phyloP scores from a whole-genome alignment of 352 stramenopile species.

The Globisporangium middletonii region DNA sequence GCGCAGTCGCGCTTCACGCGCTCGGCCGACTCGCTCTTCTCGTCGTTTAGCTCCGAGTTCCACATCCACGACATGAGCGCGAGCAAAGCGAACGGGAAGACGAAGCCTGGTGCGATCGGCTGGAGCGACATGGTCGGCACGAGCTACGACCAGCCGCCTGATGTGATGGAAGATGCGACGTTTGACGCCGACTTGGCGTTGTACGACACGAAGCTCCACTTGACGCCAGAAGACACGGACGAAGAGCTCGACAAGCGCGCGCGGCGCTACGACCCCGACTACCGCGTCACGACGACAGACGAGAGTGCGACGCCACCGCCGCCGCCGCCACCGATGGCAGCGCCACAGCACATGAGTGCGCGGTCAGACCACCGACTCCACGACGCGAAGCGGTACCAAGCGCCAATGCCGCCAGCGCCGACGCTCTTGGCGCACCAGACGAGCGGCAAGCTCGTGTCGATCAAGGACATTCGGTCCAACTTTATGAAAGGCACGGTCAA shows the following conservation, averaged over 20 bases:
- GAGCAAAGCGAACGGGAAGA: background rate
- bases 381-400: slow-evolving; percentile 5
- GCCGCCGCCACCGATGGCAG: background rate
- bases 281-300: background rate
- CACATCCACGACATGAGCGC: slow-evolving; percentile 22
- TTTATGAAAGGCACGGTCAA: slow-evolving; percentile 13
- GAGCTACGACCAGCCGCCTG: slow-evolving; percentile 1
- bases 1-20: slow-evolving; percentile 49
- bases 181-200: slow-evolving; percentile 17
- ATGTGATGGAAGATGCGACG: slow-evolving; percentile 9
- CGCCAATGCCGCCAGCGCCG: background rate
- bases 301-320: background rate
- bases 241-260: slow-evolving; percentile 31
- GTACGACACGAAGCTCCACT: slow-evolving; percentile 24
- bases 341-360: background rate
- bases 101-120: background rate
- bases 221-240: slow-evolving; percentile 26
- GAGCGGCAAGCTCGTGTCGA: slow-evolving; percentile 32
- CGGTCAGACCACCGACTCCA: slow-evolving; percentile 9
- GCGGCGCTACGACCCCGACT: slow-evolving; percentile 28
- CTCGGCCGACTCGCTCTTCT: slow-evolving; percentile 30
- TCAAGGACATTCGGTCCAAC: slow-evolving; percentile 24
- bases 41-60: slow-evolving; percentile 15
- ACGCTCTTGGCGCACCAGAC: slow-evolving; percentile 3
- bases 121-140: slow-evolving; percentile 8